Conservation (phyloP, 2,329 filamentous ascomycete genomes). For the Diaporthe citriasiana region DNA sequence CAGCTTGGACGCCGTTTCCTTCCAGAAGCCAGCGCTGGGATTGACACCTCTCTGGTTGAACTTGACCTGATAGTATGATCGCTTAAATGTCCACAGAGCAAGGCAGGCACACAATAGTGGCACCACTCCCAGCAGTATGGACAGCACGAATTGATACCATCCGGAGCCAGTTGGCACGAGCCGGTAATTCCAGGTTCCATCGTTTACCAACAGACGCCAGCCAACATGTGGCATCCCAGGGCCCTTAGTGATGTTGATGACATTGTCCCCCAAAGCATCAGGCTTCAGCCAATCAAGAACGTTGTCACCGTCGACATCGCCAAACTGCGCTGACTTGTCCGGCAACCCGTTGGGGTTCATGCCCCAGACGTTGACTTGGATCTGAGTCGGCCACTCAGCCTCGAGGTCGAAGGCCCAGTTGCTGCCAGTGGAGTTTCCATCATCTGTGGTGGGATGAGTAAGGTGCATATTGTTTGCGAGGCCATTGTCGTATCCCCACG, state of each 20-base stretch:
- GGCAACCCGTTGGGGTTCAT: constrained; percentile 74
- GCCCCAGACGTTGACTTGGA: constrained; percentile 77
- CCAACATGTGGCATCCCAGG: constrained; percentile 68
- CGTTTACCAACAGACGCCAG: constrained; percentile 68
- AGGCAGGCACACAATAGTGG: constrained; percentile 64
- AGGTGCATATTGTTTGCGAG: constrained; percentile 66
- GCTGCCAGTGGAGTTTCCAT: constrained; percentile 54
- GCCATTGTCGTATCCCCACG: constrained; percentile 74
- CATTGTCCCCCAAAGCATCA: constrained; percentile 64
- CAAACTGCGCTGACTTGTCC: constrained; percentile 70
- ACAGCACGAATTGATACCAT: constrained; percentile 66
- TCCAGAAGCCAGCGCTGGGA: constrained; percentile 49
- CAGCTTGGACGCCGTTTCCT: constrained; percentile 35
- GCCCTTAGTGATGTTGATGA: constrained; percentile 69
- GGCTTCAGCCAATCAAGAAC: constrained; percentile 74
- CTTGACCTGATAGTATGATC: constrained; percentile 66
- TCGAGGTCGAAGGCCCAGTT: constrained; percentile 73
- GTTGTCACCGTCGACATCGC: constrained; percentile 72
- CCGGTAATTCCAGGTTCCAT: constrained; percentile 65
- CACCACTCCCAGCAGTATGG: constrained; percentile 65
- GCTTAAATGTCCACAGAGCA: constrained; percentile 69
- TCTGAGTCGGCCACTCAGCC: constrained; percentile 73
- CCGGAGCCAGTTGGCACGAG: constrained; percentile 67
- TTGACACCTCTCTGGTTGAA: constrained; percentile 70
- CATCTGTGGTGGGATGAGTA: constrained; percentile 37